These are phyloP conservation scores for Saturnispora sanitii DNA, from an alignment of 805 yeast genomes.

Conservation along the genomic window DNA sequence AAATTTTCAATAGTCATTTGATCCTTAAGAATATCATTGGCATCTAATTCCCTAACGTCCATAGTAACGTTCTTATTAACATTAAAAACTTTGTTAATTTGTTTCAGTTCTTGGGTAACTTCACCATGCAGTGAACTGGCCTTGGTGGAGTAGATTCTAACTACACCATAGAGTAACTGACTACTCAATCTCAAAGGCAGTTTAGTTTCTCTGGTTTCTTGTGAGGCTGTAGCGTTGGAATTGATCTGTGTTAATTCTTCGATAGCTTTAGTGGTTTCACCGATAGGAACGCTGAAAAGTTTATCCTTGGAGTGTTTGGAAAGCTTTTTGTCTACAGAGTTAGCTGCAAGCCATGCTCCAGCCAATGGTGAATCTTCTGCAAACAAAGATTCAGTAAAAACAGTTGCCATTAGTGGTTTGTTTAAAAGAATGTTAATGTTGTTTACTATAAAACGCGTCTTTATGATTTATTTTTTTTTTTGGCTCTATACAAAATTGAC, in stretches of 20 bases:
- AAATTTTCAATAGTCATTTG: constrained; percentile 73
- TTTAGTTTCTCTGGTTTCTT: constrained; percentile 32
- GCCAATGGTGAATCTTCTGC: constrained; percentile 78
- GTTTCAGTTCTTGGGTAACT: constrained; percentile 64
- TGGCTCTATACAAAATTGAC: background rate
- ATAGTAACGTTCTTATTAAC: constrained; percentile 42
- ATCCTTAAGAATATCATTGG: constrained; percentile 57
- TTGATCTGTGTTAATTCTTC: constrained; percentile 26
- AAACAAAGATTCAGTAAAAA: constrained; percentile 41
- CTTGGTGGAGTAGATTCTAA: constrained; percentile 75
- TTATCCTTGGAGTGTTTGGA: constrained; percentile 47
- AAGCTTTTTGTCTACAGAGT: constrained; percentile 59
- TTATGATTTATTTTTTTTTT: background rate
- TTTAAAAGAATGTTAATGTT: background rate
- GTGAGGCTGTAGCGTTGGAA: background rate
- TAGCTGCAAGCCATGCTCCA: constrained; percentile 88
- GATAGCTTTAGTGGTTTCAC: constrained; percentile 57
- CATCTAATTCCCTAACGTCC: constrained; percentile 47
- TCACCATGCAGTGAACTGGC: constrained; percentile 78
- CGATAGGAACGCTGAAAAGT: constrained; percentile 59
- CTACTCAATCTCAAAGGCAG: constrained; percentile 77
- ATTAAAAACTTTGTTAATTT: constrained; percentile 58
- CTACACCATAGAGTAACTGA: constrained; percentile 78
- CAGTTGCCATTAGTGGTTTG: background rate
- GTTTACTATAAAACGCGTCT: constrained; percentile 6